Conservation (phyloP, 805 yeast species). For the Torulaspora franciscae region DNA sequence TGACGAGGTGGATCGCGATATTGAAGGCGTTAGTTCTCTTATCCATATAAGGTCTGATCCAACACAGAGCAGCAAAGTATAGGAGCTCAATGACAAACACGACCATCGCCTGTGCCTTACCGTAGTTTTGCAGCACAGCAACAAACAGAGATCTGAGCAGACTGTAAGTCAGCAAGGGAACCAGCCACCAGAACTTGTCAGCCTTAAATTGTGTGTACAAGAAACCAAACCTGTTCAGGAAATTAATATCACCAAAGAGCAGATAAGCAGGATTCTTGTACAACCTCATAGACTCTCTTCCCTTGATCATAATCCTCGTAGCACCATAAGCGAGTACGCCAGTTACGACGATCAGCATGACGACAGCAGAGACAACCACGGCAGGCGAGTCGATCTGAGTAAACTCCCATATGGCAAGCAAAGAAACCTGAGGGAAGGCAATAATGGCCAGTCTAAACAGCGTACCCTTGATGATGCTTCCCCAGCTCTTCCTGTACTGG, state of each 20-base stretch:
- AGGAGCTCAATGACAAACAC: slow-evolving; percentile 70
- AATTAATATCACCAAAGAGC: slow-evolving; percentile 74
- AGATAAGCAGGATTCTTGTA: slow-evolving; percentile 91
- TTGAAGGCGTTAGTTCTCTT: slow-evolving; percentile 91
- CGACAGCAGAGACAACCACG: slow-evolving; percentile 69
- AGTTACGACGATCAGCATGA: slow-evolving; percentile 54
- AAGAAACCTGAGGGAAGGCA: slow-evolving; percentile 81
- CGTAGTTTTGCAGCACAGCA: slow-evolving; percentile 76
- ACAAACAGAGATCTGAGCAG: slow-evolving; percentile 75
- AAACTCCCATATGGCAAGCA: slow-evolving; percentile 86
- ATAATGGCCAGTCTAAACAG: slow-evolving; percentile 76
- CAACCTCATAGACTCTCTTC: slow-evolving; percentile 61
- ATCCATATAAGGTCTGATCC: slow-evolving; percentile 87
- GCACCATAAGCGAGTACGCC: slow-evolving; percentile 69
- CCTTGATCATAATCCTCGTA: slow-evolving; percentile 64
- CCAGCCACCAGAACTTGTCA: slow-evolving; percentile 76
- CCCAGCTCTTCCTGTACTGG: slow-evolving; percentile 81
- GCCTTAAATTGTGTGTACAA: slow-evolving; percentile 89
- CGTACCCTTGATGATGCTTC: slow-evolving; percentile 79
- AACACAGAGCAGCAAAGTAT: slow-evolving; percentile 60
- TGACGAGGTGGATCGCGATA: slow-evolving; percentile 75
- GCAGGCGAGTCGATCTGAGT: slow-evolving; percentile 81
- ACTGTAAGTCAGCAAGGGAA: slow-evolving; percentile 58
- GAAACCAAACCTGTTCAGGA: slow-evolving; percentile 86
- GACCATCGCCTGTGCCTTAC: slow-evolving; percentile 75